phyloP scores from a whole-genome alignment of 805 yeast species.

The Wickerhamomyces bovis region DNA sequence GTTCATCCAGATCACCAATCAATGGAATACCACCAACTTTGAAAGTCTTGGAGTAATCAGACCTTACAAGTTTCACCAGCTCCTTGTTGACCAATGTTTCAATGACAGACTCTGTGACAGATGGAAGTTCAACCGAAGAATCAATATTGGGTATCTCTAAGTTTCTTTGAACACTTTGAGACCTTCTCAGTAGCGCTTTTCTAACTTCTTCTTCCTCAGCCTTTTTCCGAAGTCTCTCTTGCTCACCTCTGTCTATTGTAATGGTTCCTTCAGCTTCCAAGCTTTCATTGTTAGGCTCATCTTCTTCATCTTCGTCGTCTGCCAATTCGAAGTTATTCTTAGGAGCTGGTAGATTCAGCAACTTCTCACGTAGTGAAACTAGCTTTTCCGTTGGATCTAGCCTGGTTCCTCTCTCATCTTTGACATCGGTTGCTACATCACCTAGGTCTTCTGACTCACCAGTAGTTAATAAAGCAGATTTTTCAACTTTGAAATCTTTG shows the following conservation, averaged over 20 bases:
- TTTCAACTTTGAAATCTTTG: conserved; percentile 28
- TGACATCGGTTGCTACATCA: conserved; percentile 1
- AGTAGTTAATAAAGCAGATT: conserved; percentile 30
- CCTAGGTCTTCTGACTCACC: conserved; percentile 9
- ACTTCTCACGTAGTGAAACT: conserved; percentile 13
- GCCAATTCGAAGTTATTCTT: conserved; percentile 41
- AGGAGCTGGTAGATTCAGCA: conserved; percentile 34
- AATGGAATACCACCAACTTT: conserved; percentile 17
- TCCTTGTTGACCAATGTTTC: conserved; percentile 26
- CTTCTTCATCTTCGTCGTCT: conserved; percentile 26
- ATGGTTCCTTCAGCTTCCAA: not conserved
- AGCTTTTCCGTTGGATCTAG: not conserved
- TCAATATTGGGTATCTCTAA: conserved; percentile 35
- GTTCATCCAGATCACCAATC: conserved; percentile 18
- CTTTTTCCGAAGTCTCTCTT: conserved; percentile 10
- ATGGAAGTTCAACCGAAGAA: not conserved
- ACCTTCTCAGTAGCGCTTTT: conserved; percentile 31
- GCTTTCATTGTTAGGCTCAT: conserved; percentile 2
- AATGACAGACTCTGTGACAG: not conserved
- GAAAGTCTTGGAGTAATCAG: conserved; percentile 34
- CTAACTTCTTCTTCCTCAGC: conserved; percentile 9
- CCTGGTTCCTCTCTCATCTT: not conserved
- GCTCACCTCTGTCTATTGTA: conserved; percentile 19
- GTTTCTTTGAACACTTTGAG: conserved; percentile 41
- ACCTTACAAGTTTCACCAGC: conserved; percentile 30